Conservation (phyloP, 306 rosid species). For the Crotalaria pallida region DNA sequence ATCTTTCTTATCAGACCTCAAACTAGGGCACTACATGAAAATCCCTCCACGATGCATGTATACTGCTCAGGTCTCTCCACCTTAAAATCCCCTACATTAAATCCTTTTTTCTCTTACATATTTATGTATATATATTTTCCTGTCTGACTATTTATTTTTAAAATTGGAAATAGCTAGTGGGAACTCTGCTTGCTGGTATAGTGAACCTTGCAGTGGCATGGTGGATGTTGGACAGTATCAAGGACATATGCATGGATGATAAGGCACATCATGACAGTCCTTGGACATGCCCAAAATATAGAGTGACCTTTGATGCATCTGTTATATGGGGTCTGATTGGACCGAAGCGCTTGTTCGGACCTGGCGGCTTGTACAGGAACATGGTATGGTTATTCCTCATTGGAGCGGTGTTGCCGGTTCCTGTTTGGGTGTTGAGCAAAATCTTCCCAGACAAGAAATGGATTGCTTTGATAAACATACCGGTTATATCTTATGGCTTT, state of each 20-base stretch:
- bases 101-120: not conserved
- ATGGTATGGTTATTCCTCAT: constrained; percentile 81
- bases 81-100: not conserved
- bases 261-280: constrained; percentile 67
- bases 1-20: constrained; percentile 91
- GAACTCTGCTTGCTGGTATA: constrained; percentile 69
- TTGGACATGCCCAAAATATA: constrained; percentile 96
- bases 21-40: constrained; percentile 98
- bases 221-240: constrained; percentile 92
- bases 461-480: constrained; percentile 86
- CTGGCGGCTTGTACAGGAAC: constrained; percentile 80
- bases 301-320: constrained; percentile 93
- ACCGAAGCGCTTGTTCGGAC: constrained; percentile 79
- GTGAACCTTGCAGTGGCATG: constrained; percentile 92
- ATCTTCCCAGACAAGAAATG: constrained; percentile 81
- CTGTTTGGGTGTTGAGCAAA: constrained; percentile 78
- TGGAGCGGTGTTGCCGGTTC: constrained; percentile 88
- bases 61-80: constrained; percentile 65
- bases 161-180: constrained; percentile 59
- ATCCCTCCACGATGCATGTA: constrained; percentile 97
- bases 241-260: constrained; percentile 73
- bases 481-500: constrained; percentile 85
- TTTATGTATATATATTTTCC: not conserved
- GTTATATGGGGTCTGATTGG: constrained; percentile 98
- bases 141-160: not conserved